A percentile compares a stretch with the other conserved stretches of the same genome.
These are phyloP conservation scores for Coemansia sp. DNA, from an alignment of 192 early-diverging fungal genomes.

Conservation along the genomic window DNA sequence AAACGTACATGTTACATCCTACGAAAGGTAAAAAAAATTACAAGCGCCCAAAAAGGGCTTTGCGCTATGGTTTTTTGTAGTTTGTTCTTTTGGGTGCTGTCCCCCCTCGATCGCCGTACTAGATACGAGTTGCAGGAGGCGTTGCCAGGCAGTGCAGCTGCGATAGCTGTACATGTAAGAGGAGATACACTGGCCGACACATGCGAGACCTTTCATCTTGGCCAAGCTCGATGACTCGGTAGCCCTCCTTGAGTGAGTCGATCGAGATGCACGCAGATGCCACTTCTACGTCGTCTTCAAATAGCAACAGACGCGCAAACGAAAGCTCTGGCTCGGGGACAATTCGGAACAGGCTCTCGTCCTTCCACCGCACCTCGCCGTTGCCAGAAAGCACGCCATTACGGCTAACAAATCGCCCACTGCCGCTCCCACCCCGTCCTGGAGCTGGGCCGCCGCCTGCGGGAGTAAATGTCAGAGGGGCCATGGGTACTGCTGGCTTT, in stretches of 20 bases:
- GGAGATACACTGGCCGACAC: constrained; percentile 25
- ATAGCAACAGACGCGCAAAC: constrained; percentile 38
- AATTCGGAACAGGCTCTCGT: constrained; percentile 28
- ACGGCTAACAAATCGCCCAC: constrained; percentile 2
- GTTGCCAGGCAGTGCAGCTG: constrained; percentile 44
- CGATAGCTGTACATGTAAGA: constrained; percentile 41
- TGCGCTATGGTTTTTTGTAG: not conserved
- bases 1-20: not conserved
- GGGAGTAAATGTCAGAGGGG: constrained; percentile 20
- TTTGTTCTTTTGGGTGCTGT: not conserved
- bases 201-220: constrained; percentile 27
- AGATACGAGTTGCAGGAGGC: not conserved
- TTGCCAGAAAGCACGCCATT: constrained; percentile 18
- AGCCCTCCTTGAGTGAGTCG: constrained; percentile 39
- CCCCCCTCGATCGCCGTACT: too few species aligned
- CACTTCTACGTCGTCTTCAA: constrained; percentile 44
- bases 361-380: constrained; percentile 41
- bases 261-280: constrained; percentile 37
- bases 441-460: not conserved
- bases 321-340: constrained; percentile 42
- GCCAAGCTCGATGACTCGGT: constrained; percentile 46
- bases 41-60: not conserved
- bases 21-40: not conserved
- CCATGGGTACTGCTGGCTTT: constrained; percentile 20
- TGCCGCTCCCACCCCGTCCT: not conserved